Base-by-base conservation (phyloP, 202 grass and related monocot species). In the Cymbopogon flexuosus region DNA sequence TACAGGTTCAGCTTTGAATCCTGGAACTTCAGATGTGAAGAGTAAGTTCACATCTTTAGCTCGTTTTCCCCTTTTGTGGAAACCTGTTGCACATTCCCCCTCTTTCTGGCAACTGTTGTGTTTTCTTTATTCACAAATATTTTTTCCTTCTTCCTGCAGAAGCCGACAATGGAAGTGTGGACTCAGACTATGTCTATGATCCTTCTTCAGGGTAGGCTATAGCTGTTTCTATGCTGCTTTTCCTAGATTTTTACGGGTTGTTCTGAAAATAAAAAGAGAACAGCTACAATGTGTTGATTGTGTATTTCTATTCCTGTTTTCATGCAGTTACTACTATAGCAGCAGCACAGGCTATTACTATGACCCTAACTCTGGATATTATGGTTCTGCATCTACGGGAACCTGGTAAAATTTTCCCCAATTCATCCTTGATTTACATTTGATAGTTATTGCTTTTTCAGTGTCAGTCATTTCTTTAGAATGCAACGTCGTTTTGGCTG, bases 271-370 rank as follows among this genome's bases (percentile, higher is more conserved):
- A 46, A 46, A 57, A 10, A n/a, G 0, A 54, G 8, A 70, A 62
- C 45, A 65, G 5, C 2, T 8, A 37, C 12, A 16, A 41, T 68
- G 6, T 51, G 23, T 49, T 49, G 11, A 65, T 68, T 73, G 43
- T 60, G 45, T 81, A 65, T 57, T 74, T 37, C 15, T 45, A 65
- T 83, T 19, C 12, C 15, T 41, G 72, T 73, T 61, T 56, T 73
- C n/a, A 65, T 86, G 54, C 76, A 95, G 92, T 73, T 98, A 91
- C 84, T 98, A 93, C 83, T 98, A 95, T 74, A 98, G 87, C 70
- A 95, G 84, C 75, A 95, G 79, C 43, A 87, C 86, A 72, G 92
- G 90, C 54, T 98, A 95, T 83, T 98, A 98, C 77, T 98, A 91
- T 68, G 92, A 98, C 76, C 66, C 92, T 73, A 70, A 80, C 54